These are phyloP conservation scores for Fusarium verrucosum DNA, from an alignment of 2,329 filamentous ascomycete genomes.

Conservation along the genomic window DNA sequence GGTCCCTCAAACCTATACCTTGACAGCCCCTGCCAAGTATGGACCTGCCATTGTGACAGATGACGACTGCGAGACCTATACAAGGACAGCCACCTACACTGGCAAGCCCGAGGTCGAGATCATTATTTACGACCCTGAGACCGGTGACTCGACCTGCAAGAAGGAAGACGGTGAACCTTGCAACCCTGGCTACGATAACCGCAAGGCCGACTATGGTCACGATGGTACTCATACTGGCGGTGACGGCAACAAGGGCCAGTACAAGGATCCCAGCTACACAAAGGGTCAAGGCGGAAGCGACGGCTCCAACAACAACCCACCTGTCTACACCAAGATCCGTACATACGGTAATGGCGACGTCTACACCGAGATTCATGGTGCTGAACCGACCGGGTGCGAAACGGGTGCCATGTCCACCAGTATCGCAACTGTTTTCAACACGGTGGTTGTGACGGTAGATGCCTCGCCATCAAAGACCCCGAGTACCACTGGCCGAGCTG, in stretches of 20 bases:
- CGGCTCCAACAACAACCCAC: constrained; percentile 8
- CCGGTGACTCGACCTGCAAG: constrained; percentile 44
- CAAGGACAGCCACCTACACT: constrained; percentile 30
- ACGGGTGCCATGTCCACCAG: constrained; percentile 43
- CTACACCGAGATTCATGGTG: constrained; percentile 21
- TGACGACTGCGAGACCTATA: constrained; percentile 24
- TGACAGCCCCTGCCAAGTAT: constrained; percentile 41
- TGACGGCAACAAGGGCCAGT: constrained; percentile 14
- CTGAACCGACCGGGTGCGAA: constrained; percentile 37
- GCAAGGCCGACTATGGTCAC: constrained; percentile 7
- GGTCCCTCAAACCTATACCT: constrained; percentile 26
- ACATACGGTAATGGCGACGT: constrained; percentile 19
- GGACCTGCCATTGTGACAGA: constrained; percentile 41
- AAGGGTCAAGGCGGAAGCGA: constrained; percentile 10
- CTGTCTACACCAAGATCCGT: constrained; percentile 33
- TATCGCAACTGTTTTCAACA: constrained; percentile 51
- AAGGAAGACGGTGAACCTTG: constrained; percentile 45
- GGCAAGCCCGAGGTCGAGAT: constrained; percentile 45
- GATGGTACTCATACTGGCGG: background rate
- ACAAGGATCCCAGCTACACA: constrained; percentile 18
- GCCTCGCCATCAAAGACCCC: constrained; percentile 19
- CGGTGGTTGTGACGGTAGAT: constrained; percentile 47
- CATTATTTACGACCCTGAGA: constrained; percentile 46
- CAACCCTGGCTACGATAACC: constrained; percentile 15
- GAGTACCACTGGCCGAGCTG: background rate